phyloP scores from a whole-genome alignment of 352 stramenopile species.

The Thalassiosira oceanica region DNA sequence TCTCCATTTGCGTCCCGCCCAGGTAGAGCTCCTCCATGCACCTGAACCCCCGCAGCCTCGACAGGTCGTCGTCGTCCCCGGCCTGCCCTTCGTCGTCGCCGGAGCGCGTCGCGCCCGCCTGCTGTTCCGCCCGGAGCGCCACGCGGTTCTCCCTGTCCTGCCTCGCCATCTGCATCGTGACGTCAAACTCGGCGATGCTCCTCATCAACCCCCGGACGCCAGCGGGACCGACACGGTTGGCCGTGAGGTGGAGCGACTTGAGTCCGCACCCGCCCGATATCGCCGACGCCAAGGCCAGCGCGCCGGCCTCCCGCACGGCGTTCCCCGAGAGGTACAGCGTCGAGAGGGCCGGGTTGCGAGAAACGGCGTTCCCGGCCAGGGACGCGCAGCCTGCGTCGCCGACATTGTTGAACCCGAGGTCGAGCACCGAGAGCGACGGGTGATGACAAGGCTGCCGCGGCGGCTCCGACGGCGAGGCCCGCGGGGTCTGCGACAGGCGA shows the following conservation, averaged over 20 bases:
- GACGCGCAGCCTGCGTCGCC: conserved; percentile 65
- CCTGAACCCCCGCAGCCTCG: conserved; percentile 24
- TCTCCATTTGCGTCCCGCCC: conserved; percentile 52
- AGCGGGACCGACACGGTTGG: conserved; percentile 56
- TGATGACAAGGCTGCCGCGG: conserved; percentile 44
- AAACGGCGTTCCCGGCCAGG: conserved; percentile 54
- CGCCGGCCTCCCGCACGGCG: conserved; percentile 55
- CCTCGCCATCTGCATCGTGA: conserved; percentile 38
- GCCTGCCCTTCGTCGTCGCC: conserved; percentile 10
- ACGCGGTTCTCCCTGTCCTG: conserved; percentile 49
- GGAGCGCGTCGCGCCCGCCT: conserved; percentile 3
- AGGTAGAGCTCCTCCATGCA: conserved; percentile 68
- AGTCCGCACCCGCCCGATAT: conserved; percentile 63
- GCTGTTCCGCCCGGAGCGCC: conserved; percentile 22
- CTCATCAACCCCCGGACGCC: conserved; percentile 64
- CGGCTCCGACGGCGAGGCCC: background rate
- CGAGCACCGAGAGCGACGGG: conserved; percentile 58
- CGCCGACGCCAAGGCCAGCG: conserved; percentile 55
- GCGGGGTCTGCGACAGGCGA: background rate
- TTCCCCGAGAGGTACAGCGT: conserved; percentile 76
- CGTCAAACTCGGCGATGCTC: conserved; percentile 64
- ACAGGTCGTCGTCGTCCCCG: conserved; percentile 24
- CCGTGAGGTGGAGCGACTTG: conserved; percentile 62
- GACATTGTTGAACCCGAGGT: conserved; percentile 78
- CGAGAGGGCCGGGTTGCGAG: conserved; percentile 55